Percentiles rank a stretch among this genome's conserved stretches.
phyloP scores from a whole-genome alignment of 2,329 filamentous ascomycete genomes.

The Ceratocystis colombiana region DNA sequence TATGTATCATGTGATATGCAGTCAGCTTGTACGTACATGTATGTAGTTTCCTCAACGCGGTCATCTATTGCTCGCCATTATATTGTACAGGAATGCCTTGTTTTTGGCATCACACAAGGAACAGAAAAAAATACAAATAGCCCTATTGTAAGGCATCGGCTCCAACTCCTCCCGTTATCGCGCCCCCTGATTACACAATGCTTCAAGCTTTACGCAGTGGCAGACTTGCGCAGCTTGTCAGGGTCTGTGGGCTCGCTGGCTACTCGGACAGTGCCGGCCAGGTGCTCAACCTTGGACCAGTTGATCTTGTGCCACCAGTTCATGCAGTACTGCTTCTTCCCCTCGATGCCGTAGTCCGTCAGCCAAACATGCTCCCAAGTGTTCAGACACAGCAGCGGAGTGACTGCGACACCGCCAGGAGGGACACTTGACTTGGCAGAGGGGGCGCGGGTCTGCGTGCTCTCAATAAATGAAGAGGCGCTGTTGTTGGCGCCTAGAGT shows the following conservation, averaged over 20 bases:
- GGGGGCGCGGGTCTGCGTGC: conserved; percentile 25
- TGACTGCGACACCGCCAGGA: conserved; percentile 57
- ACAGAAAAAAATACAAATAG: conserved; percentile 16
- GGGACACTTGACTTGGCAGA: conserved; percentile 29
- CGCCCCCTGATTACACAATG: not conserved
- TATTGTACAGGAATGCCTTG: conserved; percentile 23
- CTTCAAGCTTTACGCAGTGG: not conserved
- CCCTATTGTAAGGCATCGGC: not conserved
- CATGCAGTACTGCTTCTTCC: conserved; percentile 66
- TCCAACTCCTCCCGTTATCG: not conserved
- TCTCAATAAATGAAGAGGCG: conserved; percentile 32
- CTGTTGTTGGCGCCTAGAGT: conserved; percentile 40
- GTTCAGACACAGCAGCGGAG: conserved; percentile 80
- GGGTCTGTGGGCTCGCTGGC: conserved; percentile 15
- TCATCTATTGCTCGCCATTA: conserved; percentile 21
- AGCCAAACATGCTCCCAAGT: conserved; percentile 96
- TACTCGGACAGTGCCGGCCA: conserved; percentile 27
- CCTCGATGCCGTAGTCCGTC: conserved; percentile 62
- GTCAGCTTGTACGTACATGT: not conserved
- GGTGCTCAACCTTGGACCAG: conserved; percentile 60
- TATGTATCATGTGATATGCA: not conserved
- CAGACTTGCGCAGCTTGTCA: conserved; percentile 3
- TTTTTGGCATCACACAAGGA: conserved; percentile 11
- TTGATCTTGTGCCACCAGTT: conserved; percentile 83
- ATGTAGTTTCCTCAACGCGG: not conserved